These are phyloP conservation scores for Fragilaria crotonensis DNA, from an alignment of 108 stramenopile genomes.

Conservation along the genomic window DNA sequence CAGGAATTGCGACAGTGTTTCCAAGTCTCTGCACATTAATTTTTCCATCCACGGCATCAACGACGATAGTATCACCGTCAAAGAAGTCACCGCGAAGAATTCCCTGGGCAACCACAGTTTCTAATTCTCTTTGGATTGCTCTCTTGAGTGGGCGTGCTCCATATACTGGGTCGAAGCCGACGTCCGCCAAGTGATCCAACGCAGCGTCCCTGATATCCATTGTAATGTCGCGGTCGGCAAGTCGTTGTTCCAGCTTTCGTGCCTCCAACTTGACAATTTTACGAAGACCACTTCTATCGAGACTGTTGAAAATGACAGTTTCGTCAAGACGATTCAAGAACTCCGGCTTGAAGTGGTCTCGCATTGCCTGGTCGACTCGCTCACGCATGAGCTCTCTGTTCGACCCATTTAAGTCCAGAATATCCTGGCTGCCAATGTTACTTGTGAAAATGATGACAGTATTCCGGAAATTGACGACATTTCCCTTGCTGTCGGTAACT, in stretches of 20 bases:
- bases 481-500: slow-evolving; percentile 96
- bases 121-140: slow-evolving; percentile 91
- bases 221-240: slow-evolving; percentile 62
- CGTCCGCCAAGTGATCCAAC: slow-evolving; percentile 65
- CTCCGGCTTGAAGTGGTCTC: slow-evolving; percentile 89
- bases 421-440: slow-evolving; percentile 92
- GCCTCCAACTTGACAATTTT: slow-evolving; percentile 83
- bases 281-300: slow-evolving; percentile 77
- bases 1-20: neutral
- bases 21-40: slow-evolving; percentile 18
- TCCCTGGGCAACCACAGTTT: slow-evolving; percentile 86
- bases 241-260: slow-evolving; percentile 55
- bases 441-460: slow-evolving; percentile 94
- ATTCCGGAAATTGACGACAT: slow-evolving; percentile 93
- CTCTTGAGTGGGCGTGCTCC: slow-evolving; percentile 97
- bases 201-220: slow-evolving; percentile 62
- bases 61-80: slow-evolving; percentile 75
- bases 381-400: slow-evolving; percentile 57
- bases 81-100: slow-evolving; percentile 68
- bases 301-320: slow-evolving; percentile 91
- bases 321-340: slow-evolving; percentile 98
- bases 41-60: slow-evolving; percentile 29
- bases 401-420: slow-evolving; percentile 67
- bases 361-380: slow-evolving; percentile 69
- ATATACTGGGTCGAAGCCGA: slow-evolving; percentile 92